A percentile compares a stretch with the other conserved stretches of the same genome.
phyloP scores from a whole-genome alignment of 2,329 filamentous ascomycete species.

The Zarea fungicola region DNA sequence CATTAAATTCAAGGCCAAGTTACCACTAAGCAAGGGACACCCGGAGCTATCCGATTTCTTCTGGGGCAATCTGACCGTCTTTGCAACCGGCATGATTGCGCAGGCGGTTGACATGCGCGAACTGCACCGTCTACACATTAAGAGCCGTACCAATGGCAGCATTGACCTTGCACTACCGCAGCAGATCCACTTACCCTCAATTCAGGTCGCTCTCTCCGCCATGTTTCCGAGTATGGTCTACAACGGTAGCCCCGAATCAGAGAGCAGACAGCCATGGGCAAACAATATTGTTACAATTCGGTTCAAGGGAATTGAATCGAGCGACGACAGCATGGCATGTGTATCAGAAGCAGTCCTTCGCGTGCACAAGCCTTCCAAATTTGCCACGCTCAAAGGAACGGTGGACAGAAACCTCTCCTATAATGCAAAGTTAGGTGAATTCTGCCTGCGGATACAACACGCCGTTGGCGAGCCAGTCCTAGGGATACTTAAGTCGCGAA shows the following conservation, averaged over 20 bases:
- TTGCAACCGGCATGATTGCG: conserved; percentile 46
- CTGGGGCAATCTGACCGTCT: conserved; percentile 47
- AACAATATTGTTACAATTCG: conserved; percentile 53
- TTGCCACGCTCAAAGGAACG: conserved; percentile 48
- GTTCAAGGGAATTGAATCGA: conserved; percentile 43
- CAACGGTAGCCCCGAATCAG: conserved; percentile 17
- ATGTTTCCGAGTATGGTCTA: conserved; percentile 34
- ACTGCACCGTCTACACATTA: conserved; percentile 40
- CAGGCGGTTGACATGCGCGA: conserved; percentile 46
- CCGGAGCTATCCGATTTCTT: conserved; percentile 43
- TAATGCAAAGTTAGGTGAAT: conserved; percentile 52
- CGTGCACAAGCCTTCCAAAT: conserved; percentile 48
- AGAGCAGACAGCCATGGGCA: conserved; percentile 46
- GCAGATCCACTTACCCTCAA: conserved; percentile 42
- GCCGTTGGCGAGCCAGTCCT: conserved; percentile 55
- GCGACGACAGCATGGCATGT: conserved; percentile 27
- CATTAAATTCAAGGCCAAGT: conserved; percentile 30
- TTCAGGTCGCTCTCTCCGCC: conserved; percentile 45
- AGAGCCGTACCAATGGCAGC: conserved; percentile 30
- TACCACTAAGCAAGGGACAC: conserved; percentile 40
- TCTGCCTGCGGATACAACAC: conserved; percentile 56
- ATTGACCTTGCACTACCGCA: conserved; percentile 35
- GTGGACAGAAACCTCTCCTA: conserved; percentile 61
- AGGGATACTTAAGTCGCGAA: conserved; percentile 50
- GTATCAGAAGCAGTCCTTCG: conserved; percentile 50